These are phyloP conservation scores for Leptographium radiaticola DNA, from an alignment of 2,329 filamentous ascomycete genomes.

Conservation along the genomic window DNA sequence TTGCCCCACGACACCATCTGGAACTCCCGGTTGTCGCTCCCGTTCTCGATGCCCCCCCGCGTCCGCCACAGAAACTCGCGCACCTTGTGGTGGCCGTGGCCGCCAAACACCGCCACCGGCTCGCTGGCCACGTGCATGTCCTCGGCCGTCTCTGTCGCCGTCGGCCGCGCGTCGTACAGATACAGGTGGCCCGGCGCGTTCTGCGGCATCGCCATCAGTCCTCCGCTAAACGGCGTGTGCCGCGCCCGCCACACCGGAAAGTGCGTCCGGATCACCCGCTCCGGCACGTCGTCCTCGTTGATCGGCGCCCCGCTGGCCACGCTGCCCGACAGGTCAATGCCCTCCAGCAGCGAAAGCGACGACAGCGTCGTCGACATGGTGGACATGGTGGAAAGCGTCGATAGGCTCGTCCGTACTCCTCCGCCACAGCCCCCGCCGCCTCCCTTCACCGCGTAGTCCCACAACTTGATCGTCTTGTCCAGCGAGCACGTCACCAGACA, in stretches of 20 bases:
- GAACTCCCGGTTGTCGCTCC: slow-evolving; percentile 75
- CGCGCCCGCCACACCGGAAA: slow-evolving; percentile 87
- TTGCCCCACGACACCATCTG: slow-evolving; percentile 89
- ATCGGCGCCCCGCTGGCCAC: slow-evolving; percentile 1
- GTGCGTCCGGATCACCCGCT: slow-evolving; percentile 65
- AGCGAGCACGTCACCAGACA: slow-evolving; percentile 78
- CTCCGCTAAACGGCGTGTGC: slow-evolving; percentile 80
- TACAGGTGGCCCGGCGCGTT: slow-evolving; percentile 75
- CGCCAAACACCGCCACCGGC: slow-evolving; percentile 45
- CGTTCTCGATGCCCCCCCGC: slow-evolving; percentile 54
- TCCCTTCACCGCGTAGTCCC: slow-evolving; percentile 48
- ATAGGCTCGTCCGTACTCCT: neutral
- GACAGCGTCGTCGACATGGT: neutral
- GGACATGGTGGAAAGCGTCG: slow-evolving; percentile 8
- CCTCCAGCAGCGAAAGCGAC: neutral
- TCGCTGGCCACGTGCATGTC: slow-evolving; percentile 27
- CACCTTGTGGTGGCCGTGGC: slow-evolving; percentile 54
- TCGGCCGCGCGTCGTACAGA: slow-evolving; percentile 56
- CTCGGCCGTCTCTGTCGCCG: slow-evolving; percentile 21
- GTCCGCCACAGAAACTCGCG: slow-evolving; percentile 88
- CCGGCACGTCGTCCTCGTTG: slow-evolving; percentile 47
- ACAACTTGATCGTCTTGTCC: slow-evolving; percentile 86
- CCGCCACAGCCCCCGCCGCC: neutral
- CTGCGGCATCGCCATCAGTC: slow-evolving; percentile 83
- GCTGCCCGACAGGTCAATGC: neutral